A percentile compares a stretch with the other conserved stretches of the same genome.
phyloP scores from a whole-genome alignment of 108 stramenopile genomes.

The Aurantiochytrium sp. region DNA sequence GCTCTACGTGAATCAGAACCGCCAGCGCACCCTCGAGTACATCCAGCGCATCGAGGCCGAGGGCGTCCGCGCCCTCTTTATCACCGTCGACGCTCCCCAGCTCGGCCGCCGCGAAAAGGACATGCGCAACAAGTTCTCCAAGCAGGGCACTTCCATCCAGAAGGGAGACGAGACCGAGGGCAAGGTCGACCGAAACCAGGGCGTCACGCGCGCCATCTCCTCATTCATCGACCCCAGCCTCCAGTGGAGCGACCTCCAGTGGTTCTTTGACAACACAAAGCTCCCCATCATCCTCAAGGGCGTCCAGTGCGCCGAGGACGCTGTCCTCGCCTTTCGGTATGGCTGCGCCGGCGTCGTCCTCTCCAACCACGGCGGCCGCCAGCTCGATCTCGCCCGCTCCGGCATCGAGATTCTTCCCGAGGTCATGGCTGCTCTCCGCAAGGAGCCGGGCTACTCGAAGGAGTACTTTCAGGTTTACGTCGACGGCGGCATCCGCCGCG shows the following conservation, averaged over 20 bases:
- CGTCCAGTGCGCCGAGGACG: conserved; percentile 28
- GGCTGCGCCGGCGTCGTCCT: conserved; percentile 14
- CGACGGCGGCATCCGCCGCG: conserved; percentile 16
- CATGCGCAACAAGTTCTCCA: conserved; percentile 31
- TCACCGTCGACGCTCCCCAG: not conserved
- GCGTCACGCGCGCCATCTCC: conserved; percentile 29
- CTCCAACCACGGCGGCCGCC: conserved; percentile 26
- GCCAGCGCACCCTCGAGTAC: conserved; percentile 8
- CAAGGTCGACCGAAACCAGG: conserved; percentile 23
- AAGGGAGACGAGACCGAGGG: not conserved
- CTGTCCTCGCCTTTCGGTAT: not conserved
- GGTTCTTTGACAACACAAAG: not conserved
- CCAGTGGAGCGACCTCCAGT: not conserved
- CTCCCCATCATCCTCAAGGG: conserved; percentile 24
- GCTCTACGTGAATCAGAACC: conserved; percentile 29
- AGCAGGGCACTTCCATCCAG: not conserved
- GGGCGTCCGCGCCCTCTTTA: not conserved
- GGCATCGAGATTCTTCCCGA: conserved; percentile 23
- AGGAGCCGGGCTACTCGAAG: conserved; percentile 29
- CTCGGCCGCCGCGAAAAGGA: conserved; percentile 29
- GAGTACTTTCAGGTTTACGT: conserved; percentile 21
- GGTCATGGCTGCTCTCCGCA: conserved; percentile 14
- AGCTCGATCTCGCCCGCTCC: conserved; percentile 20
- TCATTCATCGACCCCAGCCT: conserved; percentile 25
- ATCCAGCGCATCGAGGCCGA: not conserved